phyloP scores from a whole-genome alignment of 495 filamentous ascomycete species.

The Choiromyces venosus region DNA sequence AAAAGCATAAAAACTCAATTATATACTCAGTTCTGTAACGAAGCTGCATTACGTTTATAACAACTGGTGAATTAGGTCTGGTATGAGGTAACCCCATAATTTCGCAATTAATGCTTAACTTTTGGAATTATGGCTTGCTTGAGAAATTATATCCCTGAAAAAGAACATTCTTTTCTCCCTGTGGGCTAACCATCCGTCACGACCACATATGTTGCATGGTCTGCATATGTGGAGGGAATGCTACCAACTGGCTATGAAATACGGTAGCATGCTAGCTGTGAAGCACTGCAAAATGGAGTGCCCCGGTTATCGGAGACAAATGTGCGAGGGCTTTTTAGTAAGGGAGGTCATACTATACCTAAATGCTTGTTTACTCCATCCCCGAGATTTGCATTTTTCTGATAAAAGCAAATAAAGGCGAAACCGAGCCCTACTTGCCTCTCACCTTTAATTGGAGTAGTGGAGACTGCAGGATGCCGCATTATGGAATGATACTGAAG shows the following conservation, averaged over 20 bases:
- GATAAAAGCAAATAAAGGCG: background rate
- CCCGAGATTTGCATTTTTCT: background rate
- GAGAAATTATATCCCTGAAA: background rate
- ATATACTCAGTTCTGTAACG: background rate
- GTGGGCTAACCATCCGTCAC: background rate
- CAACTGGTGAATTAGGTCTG: background rate
- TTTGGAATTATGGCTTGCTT: background rate
- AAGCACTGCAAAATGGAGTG: background rate
- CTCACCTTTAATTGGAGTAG: background rate
- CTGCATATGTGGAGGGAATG: background rate
- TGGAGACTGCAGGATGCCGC: background rate
- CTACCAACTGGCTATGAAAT: background rate
- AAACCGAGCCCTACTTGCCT: background rate
- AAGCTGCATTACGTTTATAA: background rate
- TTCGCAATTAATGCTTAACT: background rate
- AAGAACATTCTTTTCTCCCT: background rate
- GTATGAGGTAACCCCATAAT: background rate
- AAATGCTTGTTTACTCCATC: background rate
- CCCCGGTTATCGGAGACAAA: background rate
- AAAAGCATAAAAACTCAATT: background rate
- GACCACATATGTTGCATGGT: background rate
- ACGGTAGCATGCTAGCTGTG: background rate
- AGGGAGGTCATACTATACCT: background rate
- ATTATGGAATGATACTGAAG: background rate
- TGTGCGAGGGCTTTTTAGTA: background rate